Evolutionary conservation across 768 basidiomycete genomes (phyloP), one percentile per base, ranked within the genome.

Genomic region (Termitomyces sp.): DNA sequence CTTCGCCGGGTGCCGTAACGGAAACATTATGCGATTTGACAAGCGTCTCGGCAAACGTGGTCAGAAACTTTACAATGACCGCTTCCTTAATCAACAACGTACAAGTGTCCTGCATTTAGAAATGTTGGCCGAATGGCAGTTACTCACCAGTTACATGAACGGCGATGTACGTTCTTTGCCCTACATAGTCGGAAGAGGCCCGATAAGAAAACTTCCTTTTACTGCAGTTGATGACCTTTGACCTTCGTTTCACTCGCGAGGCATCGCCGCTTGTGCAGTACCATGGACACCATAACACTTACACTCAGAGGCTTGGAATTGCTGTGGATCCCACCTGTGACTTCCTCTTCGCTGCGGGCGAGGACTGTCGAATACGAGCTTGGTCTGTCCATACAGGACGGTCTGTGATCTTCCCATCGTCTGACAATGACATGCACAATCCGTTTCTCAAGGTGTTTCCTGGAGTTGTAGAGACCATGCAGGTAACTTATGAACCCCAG

Each of bases 261-360:
- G 63, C 63, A 13, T 69, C 68, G 1, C 88, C 89, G 0, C 33
- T 81, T 2, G 68, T 79, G 54, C 62, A 67, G 5, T 84, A 84
- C 59, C 61, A 67, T 11, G 88, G 86, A 1, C 84, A 90, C 61
- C 68, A 80, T n/a, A 89, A 88, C 62, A 72, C 77, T 1, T 76
- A 81, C 63, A 79, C 73, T 6, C 71, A 70, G 20, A 77, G 73
- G 63, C 70, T 86, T 57, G 88, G 88, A 6, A 75, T 89, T 6
- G 73, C 81, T 1, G 65, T 83, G 18, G 88, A 90, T 62, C 80
- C 83, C 0, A 60, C 69, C 9, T 76, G 85, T 50, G 74, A 81
- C 31, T 80, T 86, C 53, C 66, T 93, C 18, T 89, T 89, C 59
- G 85, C 86, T 9, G 86, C 86, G 0, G 89, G 89, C 11, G 79